phyloP scores from a whole-genome alignment of 164 flowering plant genomes.

The Nymphaea thermarum region DNA sequence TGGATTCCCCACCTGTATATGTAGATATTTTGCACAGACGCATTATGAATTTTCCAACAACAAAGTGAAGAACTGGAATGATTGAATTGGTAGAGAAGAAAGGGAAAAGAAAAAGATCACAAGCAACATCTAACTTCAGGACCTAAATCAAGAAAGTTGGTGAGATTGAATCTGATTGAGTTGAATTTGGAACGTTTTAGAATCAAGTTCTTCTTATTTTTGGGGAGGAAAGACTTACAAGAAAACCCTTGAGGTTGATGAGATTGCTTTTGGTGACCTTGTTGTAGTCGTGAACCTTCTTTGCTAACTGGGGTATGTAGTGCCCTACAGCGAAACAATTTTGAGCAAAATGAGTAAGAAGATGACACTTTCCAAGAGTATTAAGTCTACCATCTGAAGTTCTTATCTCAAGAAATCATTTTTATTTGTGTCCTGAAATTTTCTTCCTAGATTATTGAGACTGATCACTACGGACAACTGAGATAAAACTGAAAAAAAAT shows the following conservation, averaged over 20 bases:
- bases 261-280: slow-evolving; percentile 26
- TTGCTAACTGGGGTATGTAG: slow-evolving; percentile 81
- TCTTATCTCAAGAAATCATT: too few relatives aligned
- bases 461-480: not conserved
- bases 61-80: not conserved
- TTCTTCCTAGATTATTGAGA: not conserved
- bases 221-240: slow-evolving; percentile 35
- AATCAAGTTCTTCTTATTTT: too few relatives aligned
- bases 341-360: too few relatives aligned
- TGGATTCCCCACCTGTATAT: slow-evolving; percentile 69
- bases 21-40: not conserved
- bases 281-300: slow-evolving; percentile 48
- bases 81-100: too few relatives aligned
- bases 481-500: too few relatives aligned
- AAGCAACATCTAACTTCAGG: too few relatives aligned
- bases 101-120: too few relatives aligned
- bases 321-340: slow-evolving; percentile 33
- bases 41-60: not conserved
- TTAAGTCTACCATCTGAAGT: too few relatives aligned
- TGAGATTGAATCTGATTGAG: not conserved
- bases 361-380: too few relatives aligned
- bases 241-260: slow-evolving; percentile 76
- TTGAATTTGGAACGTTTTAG: too few relatives aligned
- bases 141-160: not conserved
- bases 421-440: too few relatives aligned